phyloP scores from a whole-genome alignment of 768 basidiomycete genomes.

The Cubamyces lactineus region DNA sequence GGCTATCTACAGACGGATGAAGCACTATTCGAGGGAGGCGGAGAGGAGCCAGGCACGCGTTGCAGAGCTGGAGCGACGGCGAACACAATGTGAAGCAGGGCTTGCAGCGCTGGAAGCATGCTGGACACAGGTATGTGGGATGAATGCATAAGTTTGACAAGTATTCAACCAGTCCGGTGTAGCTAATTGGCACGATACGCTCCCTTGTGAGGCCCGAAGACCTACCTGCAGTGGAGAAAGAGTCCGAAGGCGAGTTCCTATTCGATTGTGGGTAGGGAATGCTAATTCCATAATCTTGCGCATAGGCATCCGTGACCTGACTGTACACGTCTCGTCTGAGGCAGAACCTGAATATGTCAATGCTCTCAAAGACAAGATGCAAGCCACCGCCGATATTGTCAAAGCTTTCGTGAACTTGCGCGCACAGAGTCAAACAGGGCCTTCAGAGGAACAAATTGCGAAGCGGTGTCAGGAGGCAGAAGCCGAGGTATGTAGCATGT shows the following conservation, averaged over 20 bases:
- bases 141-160: background rate
- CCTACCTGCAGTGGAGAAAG: constrained; percentile 28
- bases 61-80: constrained; percentile 34
- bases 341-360: constrained; percentile 29
- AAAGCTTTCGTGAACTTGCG: constrained; percentile 30
- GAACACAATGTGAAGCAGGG: constrained; percentile 33
- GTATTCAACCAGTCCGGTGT: constrained; percentile 6
- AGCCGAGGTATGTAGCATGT: constrained; percentile 28
- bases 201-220: constrained; percentile 34
- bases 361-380: constrained; percentile 31
- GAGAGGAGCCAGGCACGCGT: constrained; percentile 33
- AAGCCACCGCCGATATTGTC: constrained; percentile 32
- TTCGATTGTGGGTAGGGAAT: background rate
- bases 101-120: constrained; percentile 36
- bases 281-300: background rate
- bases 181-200: constrained; percentile 35
- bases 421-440: constrained; percentile 12
- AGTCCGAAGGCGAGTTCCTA: constrained; percentile 30
- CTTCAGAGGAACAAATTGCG: constrained; percentile 24
- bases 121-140: constrained; percentile 33
- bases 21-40: constrained; percentile 37
- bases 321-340: constrained; percentile 28
- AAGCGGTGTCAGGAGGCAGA: constrained; percentile 27
- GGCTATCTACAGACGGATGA: constrained; percentile 38
- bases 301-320: constrained; percentile 32